Conservation (phyloP, 2,329 filamentous ascomycete species). For the Ilyonectria mors-panacis region DNA sequence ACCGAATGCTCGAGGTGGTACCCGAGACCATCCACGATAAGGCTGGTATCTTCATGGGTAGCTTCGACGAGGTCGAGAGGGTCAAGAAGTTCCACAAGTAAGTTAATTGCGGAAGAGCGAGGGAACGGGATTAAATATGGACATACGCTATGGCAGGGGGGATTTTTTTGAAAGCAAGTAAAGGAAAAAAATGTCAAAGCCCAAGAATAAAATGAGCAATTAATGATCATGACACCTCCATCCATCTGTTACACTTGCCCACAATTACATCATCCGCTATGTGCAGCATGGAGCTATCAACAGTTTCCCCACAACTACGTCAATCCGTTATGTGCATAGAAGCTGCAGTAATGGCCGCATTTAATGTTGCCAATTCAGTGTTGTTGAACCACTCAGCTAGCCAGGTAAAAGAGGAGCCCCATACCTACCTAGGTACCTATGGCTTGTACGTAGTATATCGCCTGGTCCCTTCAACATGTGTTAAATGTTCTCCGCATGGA, state of each 20-base stretch:
- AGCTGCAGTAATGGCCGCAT: no score
- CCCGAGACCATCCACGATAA: slow-evolving; percentile 96
- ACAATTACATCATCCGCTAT: background rate
- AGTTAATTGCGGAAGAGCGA: slow-evolving; percentile 14
- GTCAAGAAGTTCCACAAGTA: slow-evolving; percentile 83
- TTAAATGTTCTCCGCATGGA: no score
- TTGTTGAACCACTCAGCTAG: no score
- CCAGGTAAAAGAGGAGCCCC: no score
- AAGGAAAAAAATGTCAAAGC: slow-evolving; percentile 40
- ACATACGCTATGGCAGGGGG: slow-evolving; percentile 23
- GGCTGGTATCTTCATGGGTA: slow-evolving; percentile 96
- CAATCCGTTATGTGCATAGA: no score
- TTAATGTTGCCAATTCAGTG: no score
- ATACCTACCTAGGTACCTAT: no score
- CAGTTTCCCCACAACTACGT: no score
- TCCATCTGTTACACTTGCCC: background rate
- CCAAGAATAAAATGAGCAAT: slow-evolving; percentile 45
- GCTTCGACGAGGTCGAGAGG: slow-evolving; percentile 95
- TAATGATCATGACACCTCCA: slow-evolving; percentile 40
- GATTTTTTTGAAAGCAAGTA: slow-evolving; percentile 41
- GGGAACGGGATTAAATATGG: slow-evolving; percentile 18
- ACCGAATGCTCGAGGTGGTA: slow-evolving; percentile 88
- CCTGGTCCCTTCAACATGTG: no score
- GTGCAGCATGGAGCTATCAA: background rate
- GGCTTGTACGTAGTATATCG: no score